Evolutionary conservation across 225 moss, liverwort and hornwort genomes (phyloP), one percentile per base, ranked within the genome.

Genomic region (Neckera pumila): DNA sequence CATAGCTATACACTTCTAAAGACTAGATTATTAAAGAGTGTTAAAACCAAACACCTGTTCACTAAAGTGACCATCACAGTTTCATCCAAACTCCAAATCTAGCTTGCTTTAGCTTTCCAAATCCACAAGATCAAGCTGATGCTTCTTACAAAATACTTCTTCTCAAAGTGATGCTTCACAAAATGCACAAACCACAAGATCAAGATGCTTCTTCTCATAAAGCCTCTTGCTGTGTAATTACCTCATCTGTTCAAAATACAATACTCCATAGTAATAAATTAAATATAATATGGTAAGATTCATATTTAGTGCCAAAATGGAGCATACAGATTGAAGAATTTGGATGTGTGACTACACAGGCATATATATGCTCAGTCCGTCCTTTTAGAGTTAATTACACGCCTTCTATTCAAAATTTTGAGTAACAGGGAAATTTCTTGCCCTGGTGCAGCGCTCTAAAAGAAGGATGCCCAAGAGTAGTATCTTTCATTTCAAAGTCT

Each of bases 1-100:
- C 0, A 0, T 18, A 31, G 16, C 11, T 7, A 30, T 5, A n/a
- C 1, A 31, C 30, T 30, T 73, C 4, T 18, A 22, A 70, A 40
- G 25, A 70, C 25, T 23, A 47, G 38, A 5, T 28, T 16, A 43
- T 70, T 5, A 16, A 71, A 14, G 17, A 3, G 5, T 3, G 17
- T 69, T 23, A 26, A 14, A 8, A 9, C 8, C 14, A 28, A 28
- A 54, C 47, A 7, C 6, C 2, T 74, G 1, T 74, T 74, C 74
- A 47, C 6, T 7, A 19, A 47, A 6, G 11, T 47, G 19, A 74
- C 6, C 31, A 30, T 43, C 6, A 14, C 25, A 3, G 4, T 25
- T 8, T 40, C 42, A 47, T 43, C 42, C 27, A 26, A 70, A 18
- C 31, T 47, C 31, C 47, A 10, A 45, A 30, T 45, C 43, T 17